These are phyloP conservation scores for Diversispora epigaea DNA, from an alignment of 192 early-diverging fungal species.

Conservation along the genomic window DNA sequence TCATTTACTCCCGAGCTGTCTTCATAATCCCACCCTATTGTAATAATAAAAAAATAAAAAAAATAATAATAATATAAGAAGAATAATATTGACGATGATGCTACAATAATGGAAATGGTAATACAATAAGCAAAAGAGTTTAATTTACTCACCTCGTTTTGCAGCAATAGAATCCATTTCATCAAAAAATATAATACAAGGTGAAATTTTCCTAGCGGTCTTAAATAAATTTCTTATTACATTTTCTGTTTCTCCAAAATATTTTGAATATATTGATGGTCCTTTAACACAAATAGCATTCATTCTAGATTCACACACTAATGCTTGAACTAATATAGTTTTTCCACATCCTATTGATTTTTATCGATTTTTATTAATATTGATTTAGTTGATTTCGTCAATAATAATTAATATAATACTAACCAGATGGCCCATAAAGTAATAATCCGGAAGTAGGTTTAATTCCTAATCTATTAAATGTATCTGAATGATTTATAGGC, in stretches of 20 bases:
- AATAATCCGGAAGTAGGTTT: conserved; percentile 78
- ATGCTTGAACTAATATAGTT: conserved; percentile 75
- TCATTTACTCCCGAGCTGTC: conserved; percentile 80
- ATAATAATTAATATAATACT: background rate
- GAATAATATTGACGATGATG: background rate
- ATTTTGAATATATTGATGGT: conserved; percentile 88
- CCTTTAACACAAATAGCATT: conserved; percentile 85
- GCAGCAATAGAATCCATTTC: conserved; percentile 90
- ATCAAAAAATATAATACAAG: conserved; percentile 92
- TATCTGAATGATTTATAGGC: conserved; percentile 40
- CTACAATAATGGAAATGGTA: background rate
- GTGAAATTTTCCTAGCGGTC: conserved; percentile 78
- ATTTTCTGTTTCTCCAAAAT: conserved; percentile 54
- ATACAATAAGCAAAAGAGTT: background rate
- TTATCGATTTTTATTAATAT: background rate
- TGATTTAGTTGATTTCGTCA: background rate
- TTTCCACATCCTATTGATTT: conserved; percentile 85
- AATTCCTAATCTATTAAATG: too few species aligned
- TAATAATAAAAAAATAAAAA: background rate
- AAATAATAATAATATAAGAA: background rate
- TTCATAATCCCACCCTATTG: conserved; percentile 48
- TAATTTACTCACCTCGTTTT: conserved; percentile 58
- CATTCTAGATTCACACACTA: conserved; percentile 71
- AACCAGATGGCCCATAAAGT: conserved; percentile 87
- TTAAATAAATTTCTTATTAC: conserved; percentile 79